These are phyloP conservation scores for Purpureocillium takamizusanense DNA, from an alignment of 2,329 filamentous ascomycete genomes.

Conservation along the genomic window DNA sequence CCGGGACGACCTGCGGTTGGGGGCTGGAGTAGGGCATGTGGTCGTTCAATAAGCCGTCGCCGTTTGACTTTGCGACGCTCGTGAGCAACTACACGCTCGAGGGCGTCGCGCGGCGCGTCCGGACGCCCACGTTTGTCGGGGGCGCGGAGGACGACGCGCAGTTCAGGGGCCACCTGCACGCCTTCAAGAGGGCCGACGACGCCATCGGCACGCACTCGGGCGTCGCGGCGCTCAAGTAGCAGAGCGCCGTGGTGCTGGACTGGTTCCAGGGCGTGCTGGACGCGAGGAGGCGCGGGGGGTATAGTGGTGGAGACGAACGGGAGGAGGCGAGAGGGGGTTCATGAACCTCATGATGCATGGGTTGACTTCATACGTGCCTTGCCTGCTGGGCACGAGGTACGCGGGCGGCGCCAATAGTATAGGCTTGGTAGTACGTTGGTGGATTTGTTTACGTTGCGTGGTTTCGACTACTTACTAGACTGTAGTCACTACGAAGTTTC, in stretches of 20 bases:
- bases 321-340: no score
- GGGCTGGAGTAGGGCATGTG: slow-evolving; percentile 16
- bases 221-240: slow-evolving; percentile 8
- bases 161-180: slow-evolving; percentile 8
- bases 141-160: slow-evolving; percentile 12
- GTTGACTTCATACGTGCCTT: no score
- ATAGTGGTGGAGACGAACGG: no score
- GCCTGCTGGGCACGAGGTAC: no score
- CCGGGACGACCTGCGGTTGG: slow-evolving; percentile 11
- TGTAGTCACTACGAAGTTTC: no score
- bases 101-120: slow-evolving; percentile 10
- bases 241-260: slow-evolving; percentile 10
- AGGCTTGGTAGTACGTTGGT: no score
- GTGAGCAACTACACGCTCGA: slow-evolving; percentile 10
- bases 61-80: slow-evolving; percentile 11
- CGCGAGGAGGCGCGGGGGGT: no score
- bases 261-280: slow-evolving; percentile 9
- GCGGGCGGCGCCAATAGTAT: no score
- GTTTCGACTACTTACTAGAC: no score
- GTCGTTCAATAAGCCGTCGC: slow-evolving; percentile 14
- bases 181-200: slow-evolving; percentile 6
- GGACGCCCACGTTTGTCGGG: slow-evolving; percentile 12
- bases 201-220: slow-evolving; percentile 9
- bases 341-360: no score
- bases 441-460: no score